These are phyloP conservation scores for Ustilago sp. DNA, from an alignment of 1,284 basidiomycete genomes.

Conservation along the genomic window DNA sequence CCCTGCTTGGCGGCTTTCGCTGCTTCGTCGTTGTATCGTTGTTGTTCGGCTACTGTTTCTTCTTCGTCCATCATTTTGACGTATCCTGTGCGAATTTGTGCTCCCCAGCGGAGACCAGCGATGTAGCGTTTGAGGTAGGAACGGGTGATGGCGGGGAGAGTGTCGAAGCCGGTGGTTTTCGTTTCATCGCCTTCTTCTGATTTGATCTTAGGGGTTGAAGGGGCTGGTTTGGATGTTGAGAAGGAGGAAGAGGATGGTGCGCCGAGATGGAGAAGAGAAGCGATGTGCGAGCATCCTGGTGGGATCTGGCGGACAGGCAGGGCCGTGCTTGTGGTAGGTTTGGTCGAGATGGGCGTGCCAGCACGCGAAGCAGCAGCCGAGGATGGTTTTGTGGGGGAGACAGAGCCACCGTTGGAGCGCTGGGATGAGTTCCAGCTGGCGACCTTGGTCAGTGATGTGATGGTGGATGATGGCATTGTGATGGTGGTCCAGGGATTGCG, in stretches of 20 bases:
- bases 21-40: conserved; percentile 12
- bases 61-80: conserved; percentile 52
- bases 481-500: neutral
- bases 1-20: conserved; percentile 39
- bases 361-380: conserved; percentile 35
- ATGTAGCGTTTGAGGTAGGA: conserved; percentile 55
- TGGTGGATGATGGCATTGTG: conserved; percentile 34
- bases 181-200: conserved; percentile 35
- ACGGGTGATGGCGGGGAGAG: conserved; percentile 18
- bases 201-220: conserved; percentile 33
- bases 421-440: conserved; percentile 27
- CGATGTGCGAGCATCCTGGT: conserved; percentile 38
- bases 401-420: conserved; percentile 36
- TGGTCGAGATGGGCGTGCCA: conserved; percentile 25
- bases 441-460: conserved; percentile 30
- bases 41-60: conserved; percentile 33
- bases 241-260: conserved; percentile 5
- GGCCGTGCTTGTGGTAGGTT: conserved; percentile 2
- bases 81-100: conserved; percentile 51
- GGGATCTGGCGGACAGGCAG: conserved; percentile 28
- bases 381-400: conserved; percentile 36
- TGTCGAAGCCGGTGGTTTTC: conserved; percentile 21
- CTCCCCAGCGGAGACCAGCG: conserved; percentile 60
- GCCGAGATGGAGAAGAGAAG: conserved; percentile 28
- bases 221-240: neutral